These are phyloP conservation scores for Prunus davidiana DNA, from an alignment of 306 rosid genomes.

Conservation along the genomic window DNA sequence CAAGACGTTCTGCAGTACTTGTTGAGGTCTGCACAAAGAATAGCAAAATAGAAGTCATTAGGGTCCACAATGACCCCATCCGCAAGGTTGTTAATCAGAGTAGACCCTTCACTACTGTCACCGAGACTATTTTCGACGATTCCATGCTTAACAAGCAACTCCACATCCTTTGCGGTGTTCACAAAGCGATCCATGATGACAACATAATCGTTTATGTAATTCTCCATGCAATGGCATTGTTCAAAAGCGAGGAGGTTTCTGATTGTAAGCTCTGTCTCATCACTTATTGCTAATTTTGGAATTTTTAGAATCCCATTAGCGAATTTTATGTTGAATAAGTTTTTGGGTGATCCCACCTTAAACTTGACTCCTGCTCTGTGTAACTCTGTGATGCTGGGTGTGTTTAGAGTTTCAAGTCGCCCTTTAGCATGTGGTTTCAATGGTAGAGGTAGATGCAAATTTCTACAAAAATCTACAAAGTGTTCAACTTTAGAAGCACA, in stretches of 20 bases:
- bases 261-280: not conserved
- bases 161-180: not conserved
- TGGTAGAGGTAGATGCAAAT: constrained; percentile 21
- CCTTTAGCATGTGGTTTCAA: not conserved
- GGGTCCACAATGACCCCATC: not conserved
- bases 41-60: constrained; percentile 3
- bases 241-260: constrained; percentile 34
- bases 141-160: constrained; percentile 19
- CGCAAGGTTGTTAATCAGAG: constrained; percentile 2
- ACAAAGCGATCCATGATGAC: constrained; percentile 18
- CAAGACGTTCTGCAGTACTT: not conserved
- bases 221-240: not conserved
- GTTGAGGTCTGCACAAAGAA: constrained; percentile 18
- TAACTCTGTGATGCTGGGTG: constrained; percentile 21
- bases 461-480: constrained; percentile 34
- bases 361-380: constrained; percentile 29
- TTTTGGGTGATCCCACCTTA: not conserved
- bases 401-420: constrained; percentile 5
- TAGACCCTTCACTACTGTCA: not conserved
- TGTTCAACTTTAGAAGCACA: constrained; percentile 7
- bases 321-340: constrained; percentile 28
- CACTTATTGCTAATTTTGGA: constrained; percentile 19
- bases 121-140: constrained; percentile 20
- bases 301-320: constrained; percentile 22
- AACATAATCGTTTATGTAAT: constrained; percentile 14